These are phyloP conservation scores for Xanthoceras sorbifolium DNA, from an alignment of 345 rosid species.

Conservation along the genomic window DNA sequence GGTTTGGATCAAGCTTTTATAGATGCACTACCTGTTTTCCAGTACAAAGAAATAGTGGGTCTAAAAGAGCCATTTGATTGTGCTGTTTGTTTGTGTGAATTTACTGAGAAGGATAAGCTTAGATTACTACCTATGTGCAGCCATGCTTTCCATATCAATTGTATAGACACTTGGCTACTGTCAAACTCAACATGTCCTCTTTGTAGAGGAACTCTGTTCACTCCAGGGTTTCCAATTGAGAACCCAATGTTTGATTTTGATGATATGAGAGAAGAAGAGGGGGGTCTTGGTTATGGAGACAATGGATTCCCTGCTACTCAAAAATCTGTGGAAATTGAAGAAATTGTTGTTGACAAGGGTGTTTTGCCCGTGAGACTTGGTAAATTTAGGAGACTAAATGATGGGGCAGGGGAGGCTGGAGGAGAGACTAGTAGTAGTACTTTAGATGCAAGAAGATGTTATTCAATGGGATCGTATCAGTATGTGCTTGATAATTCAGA, in stretches of 20 bases:
- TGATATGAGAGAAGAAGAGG: constrained; percentile 67
- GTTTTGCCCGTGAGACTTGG: constrained; percentile 80
- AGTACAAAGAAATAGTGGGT: constrained; percentile 72
- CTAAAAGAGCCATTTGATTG: constrained; percentile 79
- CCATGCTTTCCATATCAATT: constrained; percentile 84
- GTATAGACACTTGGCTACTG: constrained; percentile 88
- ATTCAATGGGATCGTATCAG: constrained; percentile 87
- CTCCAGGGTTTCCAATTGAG: constrained; percentile 65
- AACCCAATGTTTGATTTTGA: constrained; percentile 71
- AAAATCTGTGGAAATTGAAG: constrained; percentile 61
- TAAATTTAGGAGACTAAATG: constrained; percentile 60
- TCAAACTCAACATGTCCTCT: constrained; percentile 86
- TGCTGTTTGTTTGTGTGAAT: constrained; percentile 90
- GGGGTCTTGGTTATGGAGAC: constrained; percentile 41
- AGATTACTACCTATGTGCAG: constrained; percentile 81
- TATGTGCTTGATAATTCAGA: constrained; percentile 71
- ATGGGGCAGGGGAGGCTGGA: constrained; percentile 37
- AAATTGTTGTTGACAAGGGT: constrained; percentile 60
- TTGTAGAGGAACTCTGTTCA: constrained; percentile 73
- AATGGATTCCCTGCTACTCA: constrained; percentile 35
- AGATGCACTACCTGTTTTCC: constrained; percentile 85
- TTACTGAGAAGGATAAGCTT: constrained; percentile 77
- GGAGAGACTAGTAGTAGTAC: constrained; percentile 87
- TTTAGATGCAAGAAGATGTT: constrained; percentile 82
- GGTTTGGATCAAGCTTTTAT: constrained; percentile 91